Base-by-base conservation (phyloP, 2,329 filamentous ascomycete genomes). In the Alternaria rosae region DNA sequence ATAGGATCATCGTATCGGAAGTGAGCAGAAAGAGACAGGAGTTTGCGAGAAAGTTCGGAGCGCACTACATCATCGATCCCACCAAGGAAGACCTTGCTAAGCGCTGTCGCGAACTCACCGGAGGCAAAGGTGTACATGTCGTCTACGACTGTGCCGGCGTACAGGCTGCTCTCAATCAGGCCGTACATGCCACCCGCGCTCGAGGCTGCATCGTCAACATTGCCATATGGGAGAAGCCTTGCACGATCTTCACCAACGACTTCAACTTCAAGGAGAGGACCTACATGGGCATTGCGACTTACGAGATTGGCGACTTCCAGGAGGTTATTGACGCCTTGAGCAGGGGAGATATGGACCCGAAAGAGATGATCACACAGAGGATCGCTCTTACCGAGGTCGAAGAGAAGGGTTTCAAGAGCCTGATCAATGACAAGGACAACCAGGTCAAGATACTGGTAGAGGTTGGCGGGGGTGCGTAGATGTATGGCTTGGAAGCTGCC, bases 161-260 rank as follows among this genome's bases (percentile, higher is more conserved):
- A 12, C 85, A 86, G 67, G 69, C 79, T 5, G 83, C 81, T 8
- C 77, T 87, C 7, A 82, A 86, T 55, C 75, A 80, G 54, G 85
- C 83, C 1, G 77, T 86, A 12, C 78, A 82, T 41, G 82, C 84
- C 1, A 77, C 85, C 30, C 80, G 84, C 41, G 83, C 83, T 12
- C 70, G 83, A 44, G 85, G 85, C 4, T 85, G 83, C 3, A 77
- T 86, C 28, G 81, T 87, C 57, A 87, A 87, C 57, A 85, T 87
- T 54, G 85, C 85, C 9, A 83, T 87, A 38, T 86, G 84, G 84
- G 84, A 85, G 73, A 85, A 85, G 71, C 73, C 80, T n/a, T 82
- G 80, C 47, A 80, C 78, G 0, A 79, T 87, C 43, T 76, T 78
- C 32, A 83, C 84, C 5, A 87, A 86, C 57, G 80, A 83, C 59